A percentile compares a stretch with the other conserved stretches of the same genome.
phyloP scores from a whole-genome alignment of 73 alveolate species.

The Paramecium biaurelia region DNA sequence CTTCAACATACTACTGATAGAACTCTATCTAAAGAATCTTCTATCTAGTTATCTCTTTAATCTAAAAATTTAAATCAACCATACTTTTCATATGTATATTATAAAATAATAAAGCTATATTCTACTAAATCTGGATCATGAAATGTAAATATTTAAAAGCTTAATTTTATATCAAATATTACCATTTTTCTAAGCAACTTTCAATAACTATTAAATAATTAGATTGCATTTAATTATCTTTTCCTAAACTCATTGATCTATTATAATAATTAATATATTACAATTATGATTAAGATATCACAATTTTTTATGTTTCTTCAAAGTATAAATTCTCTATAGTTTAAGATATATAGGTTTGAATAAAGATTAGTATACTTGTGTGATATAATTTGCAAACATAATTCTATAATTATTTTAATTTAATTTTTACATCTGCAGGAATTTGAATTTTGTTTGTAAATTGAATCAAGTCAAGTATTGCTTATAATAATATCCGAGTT shows the following conservation, averaged over 20 bases:
- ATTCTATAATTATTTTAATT: background rate
- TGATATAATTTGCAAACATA: background rate
- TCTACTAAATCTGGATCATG: background rate
- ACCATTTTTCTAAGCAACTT: slow-evolving; percentile 28
- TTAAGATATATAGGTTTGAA: background rate
- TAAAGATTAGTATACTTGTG: background rate
- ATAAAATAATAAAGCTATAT: background rate
- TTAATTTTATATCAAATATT: background rate
- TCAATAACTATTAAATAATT: background rate
- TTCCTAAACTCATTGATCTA: background rate
- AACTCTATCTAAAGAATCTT: background rate
- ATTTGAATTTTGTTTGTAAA: background rate
- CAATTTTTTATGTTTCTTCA: background rate
- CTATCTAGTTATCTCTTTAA: background rate
- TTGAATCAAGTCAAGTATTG: background rate
- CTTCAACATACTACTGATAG: background rate
- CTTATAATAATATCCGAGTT: background rate
- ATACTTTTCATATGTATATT: background rate
- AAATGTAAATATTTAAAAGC: background rate
- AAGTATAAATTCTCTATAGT: background rate
- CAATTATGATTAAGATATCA: background rate
- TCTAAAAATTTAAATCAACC: background rate
- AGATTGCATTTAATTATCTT: background rate
- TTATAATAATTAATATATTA: background rate
- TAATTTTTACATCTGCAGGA: background rate